phyloP scores from a whole-genome alignment of 441 rosid genomes.

The Theobroma grandiflorum region DNA sequence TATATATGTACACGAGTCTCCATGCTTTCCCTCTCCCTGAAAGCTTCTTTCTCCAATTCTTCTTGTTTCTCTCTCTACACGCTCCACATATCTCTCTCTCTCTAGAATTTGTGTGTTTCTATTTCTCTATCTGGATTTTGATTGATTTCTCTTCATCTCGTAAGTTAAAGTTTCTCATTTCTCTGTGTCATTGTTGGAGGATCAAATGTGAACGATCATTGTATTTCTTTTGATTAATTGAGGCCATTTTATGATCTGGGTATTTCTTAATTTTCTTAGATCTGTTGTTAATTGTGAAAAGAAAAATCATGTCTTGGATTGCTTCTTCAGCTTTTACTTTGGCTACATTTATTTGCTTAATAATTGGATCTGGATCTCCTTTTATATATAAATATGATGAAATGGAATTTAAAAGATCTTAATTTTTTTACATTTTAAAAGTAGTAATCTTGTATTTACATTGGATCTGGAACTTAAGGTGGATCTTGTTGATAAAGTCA shows the following conservation, averaged over 20 bases:
- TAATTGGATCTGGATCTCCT: slow-evolving; percentile 46
- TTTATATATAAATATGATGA: not conserved
- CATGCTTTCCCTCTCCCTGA: slow-evolving; percentile 14
- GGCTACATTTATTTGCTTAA: slow-evolving; percentile 28
- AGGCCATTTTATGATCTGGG: slow-evolving; percentile 29
- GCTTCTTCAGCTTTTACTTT: not conserved
- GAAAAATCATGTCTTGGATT: not conserved
- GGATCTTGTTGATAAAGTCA: slow-evolving; percentile 17
- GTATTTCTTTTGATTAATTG: not conserved
- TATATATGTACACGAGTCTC: slow-evolving; percentile 18
- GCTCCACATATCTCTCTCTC: not conserved
- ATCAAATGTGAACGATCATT: slow-evolving; percentile 4
- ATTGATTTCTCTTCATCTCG: slow-evolving; percentile 37
- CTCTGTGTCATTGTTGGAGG: slow-evolving; percentile 5
- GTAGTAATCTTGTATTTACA: not conserved
- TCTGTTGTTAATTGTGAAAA: slow-evolving; percentile 34
- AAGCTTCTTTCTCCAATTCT: slow-evolving; percentile 7
- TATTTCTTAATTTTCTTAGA: slow-evolving; percentile 28
- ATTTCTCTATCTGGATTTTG: slow-evolving; percentile 19
- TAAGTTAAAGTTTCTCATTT: slow-evolving; percentile 30
- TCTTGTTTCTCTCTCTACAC: not conserved
- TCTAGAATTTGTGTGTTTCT: not conserved
- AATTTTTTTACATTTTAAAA: not conserved
- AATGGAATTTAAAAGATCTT: slow-evolving; percentile 6
- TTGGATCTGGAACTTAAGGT: slow-evolving; percentile 29